Base-by-base conservation (phyloP, 2,329 filamentous ascomycete genomes). In the Fusarium nelsonii region DNA sequence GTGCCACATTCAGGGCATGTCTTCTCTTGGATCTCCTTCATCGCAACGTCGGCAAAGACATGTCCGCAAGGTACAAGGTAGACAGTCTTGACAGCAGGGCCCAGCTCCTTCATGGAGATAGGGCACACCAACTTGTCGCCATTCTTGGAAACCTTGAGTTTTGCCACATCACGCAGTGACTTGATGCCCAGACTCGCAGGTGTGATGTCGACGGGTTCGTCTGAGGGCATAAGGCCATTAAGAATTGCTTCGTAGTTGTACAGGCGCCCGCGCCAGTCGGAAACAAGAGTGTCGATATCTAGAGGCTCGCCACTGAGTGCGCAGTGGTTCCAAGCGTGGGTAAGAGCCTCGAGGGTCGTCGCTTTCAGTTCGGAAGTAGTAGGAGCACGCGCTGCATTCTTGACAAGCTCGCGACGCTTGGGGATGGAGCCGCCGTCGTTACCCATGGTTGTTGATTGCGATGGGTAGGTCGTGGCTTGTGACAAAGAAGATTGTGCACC, bases 361-460 rank as follows among this genome's bases (percentile, higher is more conserved):
- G 96, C 94, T 82, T 98, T 98, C 59, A 97, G 83, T 82, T 98
- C 92, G 46, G 92, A 90, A 30, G 93, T 87, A 34, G 92, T 97
- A 23, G 92, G 92, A 52, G 90, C 87, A 74, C 93, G 92, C 41
- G 94, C 93, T 30, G 94, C 93, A 80, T 95, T 91, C 81, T 97
- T 97, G 79, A 99, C 96, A 45, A 99, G 92, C 81, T 99, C 97
- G 76, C 94, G 92, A 33, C 97, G 92, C 68, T 92, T 98, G 7
- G 96, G 96, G 73, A 99, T 99, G 72, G 93, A 95, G 78, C 96
- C 96, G 73, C 96, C 96, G 79, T 99, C 96, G 82, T 99, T 99
- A 78, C 96, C 96, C 96, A 99, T 97, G 73, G 53, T 77, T 69
- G n/a, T 23, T 36, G 58, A n/a, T 45, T 11, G 51, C 16, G 64